Base-by-base conservation (phyloP, 2,329 filamentous ascomycete genomes). In the Sporothrix dimorphospora region DNA sequence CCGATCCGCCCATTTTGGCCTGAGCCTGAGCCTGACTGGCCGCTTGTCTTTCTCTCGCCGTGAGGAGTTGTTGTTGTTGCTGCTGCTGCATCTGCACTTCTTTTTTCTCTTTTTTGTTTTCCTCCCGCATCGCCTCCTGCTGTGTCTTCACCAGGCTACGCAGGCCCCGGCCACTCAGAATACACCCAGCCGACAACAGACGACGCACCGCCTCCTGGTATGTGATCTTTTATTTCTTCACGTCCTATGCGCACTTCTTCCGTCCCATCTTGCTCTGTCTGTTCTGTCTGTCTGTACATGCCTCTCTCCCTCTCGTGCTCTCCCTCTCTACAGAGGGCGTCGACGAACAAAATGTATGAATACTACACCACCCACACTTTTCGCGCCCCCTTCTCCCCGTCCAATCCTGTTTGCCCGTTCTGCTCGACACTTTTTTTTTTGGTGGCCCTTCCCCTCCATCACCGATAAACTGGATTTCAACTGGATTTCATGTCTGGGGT, bases 291-390 rank as follows among this genome's bases (percentile, higher is more conserved):
- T n/a, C n/a, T n/a, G n/a, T n/a, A n/a, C 63, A 27, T 45, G 24
- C 30, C 65, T 27, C 19, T 27, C 27, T 11, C n/a, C 65, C 5
- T 34, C 3, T 19, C 21, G 24, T 9, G 40, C 40, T 66, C 14
- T 65, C 59, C n/a, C 38, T 27, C 38, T 45, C 16, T 16, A 57
- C 27, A 51, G n/a, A 21, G 53, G 12, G n/a, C 21, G 42, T 34
- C 40, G 40, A 19, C 42, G 9, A 66, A 66, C n/a, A 12, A 30
- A 34, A 8, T 27, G 7, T 24, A 14, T 27, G 63, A 49, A 34
- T 49, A 49, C 63, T 66, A 66, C 42, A 49, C 63, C 42, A 66
- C 63, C 61, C 61, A 66, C 61, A 47, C 63, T 42, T 49, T 34
- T 27, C 14, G 21, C 21, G 42, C 42, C 42, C 24, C 34, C 40